phyloP scores from a whole-genome alignment of 176 grass and related monocot species.

The Aegilops longissima region DNA sequence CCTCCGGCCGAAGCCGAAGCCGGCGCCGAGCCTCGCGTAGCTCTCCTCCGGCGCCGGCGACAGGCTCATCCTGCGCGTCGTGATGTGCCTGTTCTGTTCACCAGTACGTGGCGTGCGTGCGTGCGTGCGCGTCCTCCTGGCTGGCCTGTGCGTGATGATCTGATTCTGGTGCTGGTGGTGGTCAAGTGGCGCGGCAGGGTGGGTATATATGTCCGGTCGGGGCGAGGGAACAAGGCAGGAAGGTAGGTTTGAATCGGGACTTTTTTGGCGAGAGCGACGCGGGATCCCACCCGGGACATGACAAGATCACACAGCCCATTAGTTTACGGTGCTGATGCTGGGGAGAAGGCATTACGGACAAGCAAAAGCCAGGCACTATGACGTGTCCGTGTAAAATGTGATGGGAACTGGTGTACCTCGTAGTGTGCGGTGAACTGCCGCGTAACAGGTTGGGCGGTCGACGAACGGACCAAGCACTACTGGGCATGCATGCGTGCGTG shows the following conservation, averaged over 20 bases:
- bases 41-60: slow-evolving; percentile 16
- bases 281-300: slow-evolving; percentile 40
- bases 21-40: slow-evolving; percentile 33
- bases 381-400: slow-evolving; percentile 43
- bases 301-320: slow-evolving; percentile 5
- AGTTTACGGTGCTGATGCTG: slow-evolving; percentile 16
- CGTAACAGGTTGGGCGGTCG: too few species aligned
- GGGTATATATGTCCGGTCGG: slow-evolving; percentile 6
- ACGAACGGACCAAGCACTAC: not conserved
- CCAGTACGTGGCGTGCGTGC: not conserved
- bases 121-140: too few species aligned
- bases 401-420: not conserved
- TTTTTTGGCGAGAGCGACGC: slow-evolving; percentile 38
- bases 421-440: not conserved
- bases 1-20: not conserved
- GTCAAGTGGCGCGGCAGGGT: slow-evolving; percentile 22
- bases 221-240: slow-evolving; percentile 54
- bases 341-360: slow-evolving; percentile 49
- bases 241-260: slow-evolving; percentile 54
- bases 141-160: not conserved
- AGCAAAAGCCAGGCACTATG: slow-evolving; percentile 30
- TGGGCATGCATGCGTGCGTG: not conserved
- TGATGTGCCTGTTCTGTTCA: not conserved
- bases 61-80: not conserved
- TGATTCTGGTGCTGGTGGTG: not conserved